Evolutionary conservation across 169 alveolate genomes (phyloP), one percentile per base, ranked within the genome.

Genomic region (Eimeria tenella): DNA sequence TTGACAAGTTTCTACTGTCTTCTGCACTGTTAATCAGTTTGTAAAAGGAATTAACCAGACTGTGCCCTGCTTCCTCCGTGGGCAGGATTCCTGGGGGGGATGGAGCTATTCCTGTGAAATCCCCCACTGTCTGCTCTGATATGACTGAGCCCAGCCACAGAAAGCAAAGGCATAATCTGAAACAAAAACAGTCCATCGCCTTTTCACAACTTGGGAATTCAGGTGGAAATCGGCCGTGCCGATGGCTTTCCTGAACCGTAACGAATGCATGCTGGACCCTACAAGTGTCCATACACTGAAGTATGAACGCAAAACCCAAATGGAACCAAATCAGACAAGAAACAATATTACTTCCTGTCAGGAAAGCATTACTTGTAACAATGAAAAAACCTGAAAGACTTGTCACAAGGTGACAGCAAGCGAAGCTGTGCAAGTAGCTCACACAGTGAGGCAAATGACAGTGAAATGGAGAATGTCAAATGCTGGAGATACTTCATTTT

Each of bases 11-110:
- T 19, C 79, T 84, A 23, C 9, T 56, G 17, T 84, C 91, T 62
- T 25, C 58, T 10, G 91, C 77, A 84, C 31, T 77, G 42, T 49
- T 77, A 25, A 62, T 58, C 9, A 84, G 91, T 49, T 84, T 84
- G 31, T 84, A 52, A 62, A 84, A 84, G 23, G 91, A 84, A 62
- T 60, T 62, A 63, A 84, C 62, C 42, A 84, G 63, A 49, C 70
- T 84, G 79, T 62, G 19, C 53, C 79, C 91, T 1, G 81, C 49
- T 13, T 62, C 68, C n/a, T 84, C 91, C 52, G 50, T 21, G 7
- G 90, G 90, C 75, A 82, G 13, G 56, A 56, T 58, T 79, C 9
- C 87, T 7, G 9, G 50, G 17, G 91, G 65, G 21, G 31, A 62
- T 10, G 58, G 79, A 7, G 81, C 58, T 13, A 60, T 21, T n/a